These are phyloP conservation scores for Tuber umbilicatum DNA, from an alignment of 495 filamentous ascomycete genomes.

Conservation along the genomic window DNA sequence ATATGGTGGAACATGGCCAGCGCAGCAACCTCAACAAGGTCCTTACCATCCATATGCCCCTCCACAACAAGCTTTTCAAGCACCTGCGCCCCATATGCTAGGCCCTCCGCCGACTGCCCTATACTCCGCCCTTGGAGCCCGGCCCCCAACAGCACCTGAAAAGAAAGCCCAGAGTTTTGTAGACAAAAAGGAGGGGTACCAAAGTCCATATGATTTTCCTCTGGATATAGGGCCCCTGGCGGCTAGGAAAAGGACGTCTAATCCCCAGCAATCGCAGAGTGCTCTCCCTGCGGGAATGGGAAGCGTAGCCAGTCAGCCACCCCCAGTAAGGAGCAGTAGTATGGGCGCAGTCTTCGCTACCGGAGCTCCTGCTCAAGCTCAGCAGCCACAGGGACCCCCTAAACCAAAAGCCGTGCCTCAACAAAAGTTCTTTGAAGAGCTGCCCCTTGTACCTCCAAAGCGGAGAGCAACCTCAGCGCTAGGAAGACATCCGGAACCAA, in stretches of 20 bases:
- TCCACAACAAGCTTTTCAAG: constrained; percentile 33
- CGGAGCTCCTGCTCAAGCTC: constrained; percentile 41
- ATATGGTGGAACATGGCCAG: constrained; percentile 28
- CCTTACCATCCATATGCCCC: constrained; percentile 44
- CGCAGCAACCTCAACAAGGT: constrained; percentile 17
- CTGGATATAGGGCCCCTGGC: constrained; percentile 66
- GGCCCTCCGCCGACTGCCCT: constrained; percentile 13
- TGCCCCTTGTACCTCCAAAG: constrained; percentile 59
- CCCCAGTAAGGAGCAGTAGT: constrained; percentile 59
- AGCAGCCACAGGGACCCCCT: constrained; percentile 33
- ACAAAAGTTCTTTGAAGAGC: constrained; percentile 56
- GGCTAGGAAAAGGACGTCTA: constrained; percentile 47
- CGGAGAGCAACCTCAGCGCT: constrained; percentile 48
- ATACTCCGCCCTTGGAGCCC: constrained; percentile 41
- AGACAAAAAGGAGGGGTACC: constrained; percentile 85
- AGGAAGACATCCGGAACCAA: constrained; percentile 19
- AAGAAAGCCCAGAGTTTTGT: constrained; percentile 71
- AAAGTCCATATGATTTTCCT: constrained; percentile 89
- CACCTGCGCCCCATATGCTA: constrained; percentile 45
- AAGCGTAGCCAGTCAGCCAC: constrained; percentile 45
- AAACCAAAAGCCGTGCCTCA: constrained; percentile 33
- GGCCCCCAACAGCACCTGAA: constrained; percentile 45
- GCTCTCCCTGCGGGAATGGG: constrained; percentile 42
- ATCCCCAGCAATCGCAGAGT: constrained; percentile 46
- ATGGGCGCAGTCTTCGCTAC: constrained; percentile 47